phyloP scores from a whole-genome alignment of 495 filamentous ascomycete genomes.

The Sporormia fimetaria region DNA sequence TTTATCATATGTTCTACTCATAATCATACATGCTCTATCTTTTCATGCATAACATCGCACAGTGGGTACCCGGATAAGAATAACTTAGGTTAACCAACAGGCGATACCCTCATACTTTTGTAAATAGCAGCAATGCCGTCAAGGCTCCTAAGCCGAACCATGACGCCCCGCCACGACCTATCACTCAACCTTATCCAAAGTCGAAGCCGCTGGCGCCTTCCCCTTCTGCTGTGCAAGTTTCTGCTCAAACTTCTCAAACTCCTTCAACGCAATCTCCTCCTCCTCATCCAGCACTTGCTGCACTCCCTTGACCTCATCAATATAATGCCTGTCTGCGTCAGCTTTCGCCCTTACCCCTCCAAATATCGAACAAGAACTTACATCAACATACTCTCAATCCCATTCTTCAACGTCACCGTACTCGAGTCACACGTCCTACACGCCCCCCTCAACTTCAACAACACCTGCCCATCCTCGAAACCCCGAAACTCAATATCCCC shows the following conservation, averaged over 20 bases:
- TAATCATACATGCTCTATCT: no score
- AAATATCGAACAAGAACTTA: neutral
- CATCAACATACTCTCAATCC: constrained; percentile 56
- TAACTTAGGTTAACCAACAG: no score
- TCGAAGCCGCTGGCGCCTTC: constrained; percentile 44
- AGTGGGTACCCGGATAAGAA: no score
- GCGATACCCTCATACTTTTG: no score
- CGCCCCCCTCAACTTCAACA: constrained; percentile 80
- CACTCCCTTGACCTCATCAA: constrained; percentile 91
- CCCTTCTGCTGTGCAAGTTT: constrained; percentile 73
- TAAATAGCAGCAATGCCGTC: no score
- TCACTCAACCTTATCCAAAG: constrained; percentile 48
- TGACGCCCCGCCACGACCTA: no score
- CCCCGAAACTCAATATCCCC: constrained; percentile 92
- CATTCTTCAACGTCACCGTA: constrained; percentile 89
- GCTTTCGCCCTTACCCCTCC: neutral
- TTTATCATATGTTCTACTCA: no score
- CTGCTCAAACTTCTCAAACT: constrained; percentile 95
- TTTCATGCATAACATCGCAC: no score
- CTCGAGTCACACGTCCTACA: constrained; percentile 94
- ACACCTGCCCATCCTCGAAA: constrained; percentile 74
- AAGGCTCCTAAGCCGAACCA: no score
- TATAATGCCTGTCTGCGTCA: constrained; percentile 48
- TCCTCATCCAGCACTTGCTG: constrained; percentile 84
- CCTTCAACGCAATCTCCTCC: constrained; percentile 77